Evolutionary conservation across 345 rosid species (phyloP).

Genomic region (Salix koriyanagi): DNA sequence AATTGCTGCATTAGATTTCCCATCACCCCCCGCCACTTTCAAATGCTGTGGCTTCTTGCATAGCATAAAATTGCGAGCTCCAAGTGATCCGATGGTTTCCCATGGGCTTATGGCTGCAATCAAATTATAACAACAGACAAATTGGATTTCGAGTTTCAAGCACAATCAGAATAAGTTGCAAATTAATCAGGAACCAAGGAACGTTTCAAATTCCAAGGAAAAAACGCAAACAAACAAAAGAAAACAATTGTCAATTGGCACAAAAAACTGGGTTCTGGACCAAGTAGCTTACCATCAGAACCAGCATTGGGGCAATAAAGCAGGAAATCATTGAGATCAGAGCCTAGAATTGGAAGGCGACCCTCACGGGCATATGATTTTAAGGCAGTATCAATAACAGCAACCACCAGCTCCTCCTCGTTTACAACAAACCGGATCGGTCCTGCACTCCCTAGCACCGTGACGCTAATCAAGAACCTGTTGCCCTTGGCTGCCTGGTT

Average conservation of each 20-base stretch:
- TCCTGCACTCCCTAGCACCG: slow-evolving; percentile 88
- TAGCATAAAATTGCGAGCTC: slow-evolving; percentile 73
- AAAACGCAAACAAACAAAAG: background rate
- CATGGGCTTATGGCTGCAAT: slow-evolving; percentile 67
- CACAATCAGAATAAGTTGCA: background rate
- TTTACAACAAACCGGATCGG: slow-evolving; percentile 88
- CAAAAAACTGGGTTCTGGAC: background rate
- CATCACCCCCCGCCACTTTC: slow-evolving; percentile 32
- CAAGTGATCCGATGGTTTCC: slow-evolving; percentile 76
- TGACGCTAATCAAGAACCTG: slow-evolving; percentile 68
- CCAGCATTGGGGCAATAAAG: slow-evolving; percentile 62
- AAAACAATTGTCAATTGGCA: background rate
- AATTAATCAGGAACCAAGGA: background rate
- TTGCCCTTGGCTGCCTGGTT: slow-evolving; percentile 54
- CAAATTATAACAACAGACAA: background rate
- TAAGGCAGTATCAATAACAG: slow-evolving; percentile 75
- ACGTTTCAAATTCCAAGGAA: background rate
- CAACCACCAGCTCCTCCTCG: slow-evolving; percentile 68
- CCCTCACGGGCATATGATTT: slow-evolving; percentile 96
- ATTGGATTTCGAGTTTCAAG: background rate
- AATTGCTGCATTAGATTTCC: slow-evolving; percentile 29
- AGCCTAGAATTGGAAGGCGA: slow-evolving; percentile 85
- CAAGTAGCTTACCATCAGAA: slow-evolving; percentile 45
- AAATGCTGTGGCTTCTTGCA: slow-evolving; percentile 75
- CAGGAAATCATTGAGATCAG: slow-evolving; percentile 66